Base-by-base conservation (phyloP, 1,284 basidiomycete species). In the Mycena sp. region DNA sequence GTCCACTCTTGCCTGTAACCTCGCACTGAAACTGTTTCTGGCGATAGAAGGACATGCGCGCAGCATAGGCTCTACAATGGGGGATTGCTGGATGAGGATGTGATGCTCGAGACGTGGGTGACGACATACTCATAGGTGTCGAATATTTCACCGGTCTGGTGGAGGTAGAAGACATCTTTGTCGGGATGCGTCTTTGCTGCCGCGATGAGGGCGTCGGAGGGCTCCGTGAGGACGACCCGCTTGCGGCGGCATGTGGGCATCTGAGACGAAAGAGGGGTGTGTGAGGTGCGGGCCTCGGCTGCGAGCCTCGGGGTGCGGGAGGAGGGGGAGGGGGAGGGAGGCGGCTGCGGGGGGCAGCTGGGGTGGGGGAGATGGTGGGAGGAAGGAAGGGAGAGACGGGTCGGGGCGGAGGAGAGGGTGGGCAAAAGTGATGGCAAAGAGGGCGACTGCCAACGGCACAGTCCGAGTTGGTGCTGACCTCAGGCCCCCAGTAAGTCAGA, bases 91-190 rank as follows among this genome's bases (percentile, higher is more conserved):
- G 67, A 38, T 63, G 61, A 61, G 55, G 54, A 68, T 58, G 61
- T 54, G 66, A 59, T 56, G 53, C 60, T 45, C 29, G 52, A 53
- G 61, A 56, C 64, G 55, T 48, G 64, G 25, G 32, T 58, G 57
- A 60, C 63, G 59, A 85, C 92, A 75, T 74, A 96, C 95, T 97
- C 95, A 75, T 97, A 98, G 73, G 90, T 90, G 68, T 94, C 89
- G 76, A 98, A 98, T 76, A 98, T 92, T 85, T 98, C 96, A 71
- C 95, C 96, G 4, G 96, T 98, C 77, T 94, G 89, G 64, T 88
- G 82, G 73, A 98, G 89, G 81, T 93, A 95, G 81, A 89, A 98
- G 76, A 96, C 94, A 72, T 92, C 88, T 74, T 83, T 89, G 77
- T 83, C 81, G 49, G 86, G 85, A 80, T 89, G 85, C 50, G 85